Percentiles rank a stretch among this genome's conserved stretches.
Evolutionary conservation across 2,329 filamentous ascomycete species (phyloP).

Genomic region (Talaromyces albobiverticillius): DNA sequence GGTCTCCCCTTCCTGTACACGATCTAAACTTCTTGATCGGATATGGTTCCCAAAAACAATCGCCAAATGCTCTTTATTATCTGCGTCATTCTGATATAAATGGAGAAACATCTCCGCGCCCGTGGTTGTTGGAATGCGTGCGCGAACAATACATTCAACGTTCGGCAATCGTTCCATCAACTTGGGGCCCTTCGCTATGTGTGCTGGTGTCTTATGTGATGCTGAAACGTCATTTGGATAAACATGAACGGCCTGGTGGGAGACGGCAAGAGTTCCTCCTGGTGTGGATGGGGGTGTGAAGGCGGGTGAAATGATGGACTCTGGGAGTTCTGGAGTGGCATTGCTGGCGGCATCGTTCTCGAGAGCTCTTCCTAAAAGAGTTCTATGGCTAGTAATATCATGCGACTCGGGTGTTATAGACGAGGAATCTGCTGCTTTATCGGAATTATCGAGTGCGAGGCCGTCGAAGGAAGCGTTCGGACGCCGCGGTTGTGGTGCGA

Average conservation of each 20-base stretch:
- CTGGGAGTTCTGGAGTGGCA: constrained; percentile 47
- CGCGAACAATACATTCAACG: constrained; percentile 91
- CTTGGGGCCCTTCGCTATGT: constrained; percentile 59
- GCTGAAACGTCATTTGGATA: constrained; percentile 22
- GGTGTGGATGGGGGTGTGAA: constrained; percentile 48
- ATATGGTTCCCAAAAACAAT: constrained; percentile 94
- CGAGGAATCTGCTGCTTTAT: constrained; percentile 5
- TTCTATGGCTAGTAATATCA: constrained; percentile 18
- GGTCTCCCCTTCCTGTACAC: constrained; percentile 45
- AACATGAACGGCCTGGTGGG: constrained; percentile 11
- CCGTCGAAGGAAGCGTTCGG: constrained; percentile 20
- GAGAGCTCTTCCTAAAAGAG: constrained; percentile 22
- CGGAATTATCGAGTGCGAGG: constrained; percentile 21
- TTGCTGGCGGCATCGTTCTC: constrained; percentile 8
- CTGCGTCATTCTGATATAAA: constrained; percentile 86
- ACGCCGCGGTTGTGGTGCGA: constrained; percentile 39
- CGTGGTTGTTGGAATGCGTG: constrained; percentile 86
- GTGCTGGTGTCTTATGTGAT: constrained; percentile 20
- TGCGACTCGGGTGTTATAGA: constrained; percentile 4
- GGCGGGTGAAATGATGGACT: constrained; percentile 53
- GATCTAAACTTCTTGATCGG: constrained; percentile 61
- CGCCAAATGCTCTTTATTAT: constrained; percentile 93
- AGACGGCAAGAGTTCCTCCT: constrained; percentile 36
- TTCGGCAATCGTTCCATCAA: constrained; percentile 73
- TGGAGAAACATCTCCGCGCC: constrained; percentile 97